Evolutionary conservation across 306 rosid genomes (phyloP).

Genomic region (Hippophae gyantsensis): DNA sequence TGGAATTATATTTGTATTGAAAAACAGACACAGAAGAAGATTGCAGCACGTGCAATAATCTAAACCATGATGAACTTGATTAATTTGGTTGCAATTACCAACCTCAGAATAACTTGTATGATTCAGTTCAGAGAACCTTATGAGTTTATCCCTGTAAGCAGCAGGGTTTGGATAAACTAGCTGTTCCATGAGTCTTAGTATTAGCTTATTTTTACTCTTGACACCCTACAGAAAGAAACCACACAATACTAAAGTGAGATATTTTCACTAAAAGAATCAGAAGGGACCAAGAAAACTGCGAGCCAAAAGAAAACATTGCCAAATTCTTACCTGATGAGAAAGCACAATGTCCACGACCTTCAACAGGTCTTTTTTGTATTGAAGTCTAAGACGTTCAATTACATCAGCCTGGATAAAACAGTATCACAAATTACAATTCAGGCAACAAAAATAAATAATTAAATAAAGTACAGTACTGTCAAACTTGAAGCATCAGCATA

Average conservation of each 20-base stretch:
- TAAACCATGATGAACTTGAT: conserved; percentile 11
- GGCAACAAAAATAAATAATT: conserved; percentile 17
- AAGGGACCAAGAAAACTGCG: conserved; percentile 14
- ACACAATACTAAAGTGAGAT: conserved; percentile 15
- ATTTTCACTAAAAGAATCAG: conserved; percentile 13
- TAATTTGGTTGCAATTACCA: conserved; percentile 19
- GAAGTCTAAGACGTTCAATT: conserved; percentile 87
- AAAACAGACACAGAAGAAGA: conserved; percentile 14
- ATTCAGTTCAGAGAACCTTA: conserved; percentile 78
- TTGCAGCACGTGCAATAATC: conserved; percentile 8
- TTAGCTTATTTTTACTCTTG: conserved; percentile 88
- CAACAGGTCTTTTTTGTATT: conserved; percentile 76
- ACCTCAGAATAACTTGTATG: conserved; percentile 93
- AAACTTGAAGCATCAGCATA: no score
- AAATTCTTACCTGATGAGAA: conserved; percentile 75
- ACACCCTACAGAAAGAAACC: conserved; percentile 57
- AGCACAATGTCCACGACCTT: conserved; percentile 89
- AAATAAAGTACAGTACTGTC: not conserved
- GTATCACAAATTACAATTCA: conserved; percentile 16
- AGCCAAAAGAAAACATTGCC: conserved; percentile 11
- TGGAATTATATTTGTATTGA: not conserved
- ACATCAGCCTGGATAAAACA: conserved; percentile 75
- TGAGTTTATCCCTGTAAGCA: conserved; percentile 74
- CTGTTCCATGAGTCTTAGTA: conserved; percentile 88
- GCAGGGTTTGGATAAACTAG: conserved; percentile 98